A percentile compares a stretch with the other conserved stretches of the same genome.
Conservation (phyloP, 345 rosid species). For the Psidium friedrichsthalianum region DNA sequence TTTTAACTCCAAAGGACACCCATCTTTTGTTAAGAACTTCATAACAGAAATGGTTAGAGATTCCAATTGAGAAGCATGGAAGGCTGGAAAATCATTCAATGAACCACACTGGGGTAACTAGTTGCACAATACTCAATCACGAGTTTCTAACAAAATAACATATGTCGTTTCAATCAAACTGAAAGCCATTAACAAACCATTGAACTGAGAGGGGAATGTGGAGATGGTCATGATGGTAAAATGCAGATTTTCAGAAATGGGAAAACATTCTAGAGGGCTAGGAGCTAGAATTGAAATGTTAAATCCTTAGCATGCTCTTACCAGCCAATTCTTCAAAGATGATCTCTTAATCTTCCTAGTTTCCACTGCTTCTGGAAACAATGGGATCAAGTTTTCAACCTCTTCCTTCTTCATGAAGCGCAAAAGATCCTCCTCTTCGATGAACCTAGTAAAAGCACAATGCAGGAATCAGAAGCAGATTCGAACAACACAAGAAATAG, state of each 20-base stretch:
- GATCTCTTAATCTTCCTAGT: conserved; percentile 48
- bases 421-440: conserved; percentile 59
- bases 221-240: background rate
- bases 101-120: background rate
- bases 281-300: background rate
- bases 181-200: background rate
- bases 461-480: background rate
- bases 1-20: background rate
- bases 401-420: conserved; percentile 55
- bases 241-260: background rate
- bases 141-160: background rate
- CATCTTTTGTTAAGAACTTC: background rate
- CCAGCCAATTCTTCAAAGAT: conserved; percentile 58
- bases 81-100: background rate
- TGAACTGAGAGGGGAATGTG: background rate
- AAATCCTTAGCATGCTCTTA: conserved; percentile 4
- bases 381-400: conserved; percentile 31
- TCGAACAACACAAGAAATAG: background rate
- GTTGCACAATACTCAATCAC: background rate
- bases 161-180: background rate
- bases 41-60: background rate
- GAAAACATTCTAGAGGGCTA: background rate
- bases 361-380: conserved; percentile 48
- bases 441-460: conserved; percentile 18
- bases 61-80: background rate